These are phyloP conservation scores for Agaricus bisporus DNA, from an alignment of 768 basidiomycete genomes.

Conservation along the genomic window DNA sequence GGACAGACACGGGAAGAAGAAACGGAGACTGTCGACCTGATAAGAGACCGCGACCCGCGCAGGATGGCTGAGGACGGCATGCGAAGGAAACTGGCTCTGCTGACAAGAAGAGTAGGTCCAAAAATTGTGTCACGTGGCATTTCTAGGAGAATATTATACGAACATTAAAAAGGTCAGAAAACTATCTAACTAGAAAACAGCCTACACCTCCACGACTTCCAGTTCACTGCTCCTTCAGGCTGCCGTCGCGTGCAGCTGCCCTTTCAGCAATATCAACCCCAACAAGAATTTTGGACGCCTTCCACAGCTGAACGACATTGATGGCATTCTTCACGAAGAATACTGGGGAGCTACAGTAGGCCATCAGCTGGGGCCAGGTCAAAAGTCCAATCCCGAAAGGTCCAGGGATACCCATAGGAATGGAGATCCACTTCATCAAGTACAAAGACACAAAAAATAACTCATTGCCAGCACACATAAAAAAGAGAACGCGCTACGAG, in stretches of 20 bases:
- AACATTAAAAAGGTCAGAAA: constrained; percentile 1
- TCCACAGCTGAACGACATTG: constrained; percentile 96
- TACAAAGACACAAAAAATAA: constrained; percentile 93
- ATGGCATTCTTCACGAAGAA: constrained; percentile 85
- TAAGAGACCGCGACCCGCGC: constrained; percentile 10
- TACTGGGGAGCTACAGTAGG: constrained; percentile 54
- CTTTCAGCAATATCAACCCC: constrained; percentile 90
- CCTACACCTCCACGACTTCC: not conserved
- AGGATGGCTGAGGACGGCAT: constrained; percentile 13
- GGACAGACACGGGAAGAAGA: constrained; percentile 12
- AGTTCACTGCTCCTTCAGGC: constrained; percentile 15
- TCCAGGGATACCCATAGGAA: constrained; percentile 53
- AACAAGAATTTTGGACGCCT: constrained; percentile 91
- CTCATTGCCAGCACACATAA: constrained; percentile 94
- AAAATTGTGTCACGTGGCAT: constrained; percentile 13
- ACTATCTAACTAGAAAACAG: constrained; percentile 10
- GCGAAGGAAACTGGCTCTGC: constrained; percentile 10
- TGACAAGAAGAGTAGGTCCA: not conserved
- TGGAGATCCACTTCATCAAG: constrained; percentile 78
- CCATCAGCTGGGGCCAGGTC: constrained; percentile 77
- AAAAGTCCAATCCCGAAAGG: constrained; percentile 21
- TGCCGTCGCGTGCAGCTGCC: constrained; percentile 47
- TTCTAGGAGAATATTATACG: not conserved
- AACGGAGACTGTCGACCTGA: constrained; percentile 8
- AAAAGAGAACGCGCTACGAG: constrained; percentile 73